Evolutionary conservation across 2,329 filamentous ascomycete species (phyloP), one percentile per base, ranked within the genome.

Genomic region (Alternaria arborescens): DNA sequence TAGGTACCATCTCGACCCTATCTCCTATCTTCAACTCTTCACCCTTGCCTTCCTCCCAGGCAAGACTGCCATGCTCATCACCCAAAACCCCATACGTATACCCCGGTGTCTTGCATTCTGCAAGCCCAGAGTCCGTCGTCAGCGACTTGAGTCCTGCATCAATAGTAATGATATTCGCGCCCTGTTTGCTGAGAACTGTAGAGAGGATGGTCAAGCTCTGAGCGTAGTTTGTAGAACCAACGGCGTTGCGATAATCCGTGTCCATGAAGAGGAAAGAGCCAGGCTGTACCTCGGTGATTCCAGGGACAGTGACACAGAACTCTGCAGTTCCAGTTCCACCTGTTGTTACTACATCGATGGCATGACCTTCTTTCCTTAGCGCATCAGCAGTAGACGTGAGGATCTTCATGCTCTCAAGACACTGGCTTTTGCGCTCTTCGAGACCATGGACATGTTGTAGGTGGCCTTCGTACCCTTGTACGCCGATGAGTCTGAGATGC

Each of bases 251-350:
- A 64, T 86, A 86, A 66, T 86, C 84, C 2, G 84, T 84, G 58
- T 86, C 84, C 84, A 86, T 86, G 68, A 86, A 86, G 56, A 86
- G 80, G 60, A 86, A 86, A 0, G 82, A 84, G 0, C 84, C 84
- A 0, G 84, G 84, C 66, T 86, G 84, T 2, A 86, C 74, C 65
- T 86, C 84, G 1, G 84, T 86, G 0, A 86, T 78, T 0, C 84
- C 84, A 0, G 81, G 79, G 0, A 84, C 82, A 0, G 74, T 79
- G 2, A 80, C 83, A 55, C 84, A 86, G 64, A 86, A 85, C 61
- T 86, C 84, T 2, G 80, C 82, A 1, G 84, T 86, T 8, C 84
- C 84, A 0, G 84, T 85, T 1, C 84, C 84, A 1, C 83, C 84
- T 0, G 82, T 84, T 0, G 84, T 85, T 3, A 86, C 84, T 0